Evolutionary conservation across 2,329 filamentous ascomycete genomes (phyloP).

Genomic region (Colletotrichum higginsianum): DNA sequence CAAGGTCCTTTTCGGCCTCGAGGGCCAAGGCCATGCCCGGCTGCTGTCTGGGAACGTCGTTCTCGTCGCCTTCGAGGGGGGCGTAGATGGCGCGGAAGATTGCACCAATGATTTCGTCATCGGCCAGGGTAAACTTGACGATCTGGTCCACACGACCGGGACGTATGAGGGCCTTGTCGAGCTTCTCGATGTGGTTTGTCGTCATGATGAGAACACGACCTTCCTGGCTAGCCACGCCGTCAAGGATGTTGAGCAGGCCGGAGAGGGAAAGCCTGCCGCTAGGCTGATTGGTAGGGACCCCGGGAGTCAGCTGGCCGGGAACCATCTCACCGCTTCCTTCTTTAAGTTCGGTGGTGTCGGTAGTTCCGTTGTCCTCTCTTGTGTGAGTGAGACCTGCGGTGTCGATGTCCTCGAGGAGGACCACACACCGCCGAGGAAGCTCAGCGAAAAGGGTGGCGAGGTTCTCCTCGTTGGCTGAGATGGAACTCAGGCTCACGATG

Average conservation of each 20-base stretch:
- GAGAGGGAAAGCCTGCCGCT: constrained; percentile 74
- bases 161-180: constrained; percentile 74
- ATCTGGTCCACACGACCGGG: constrained; percentile 74
- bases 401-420: constrained; percentile 84
- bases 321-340: constrained; percentile 48
- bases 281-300: constrained; percentile 47
- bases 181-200: constrained; percentile 74
- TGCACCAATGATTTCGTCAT: constrained; percentile 64
- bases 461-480: constrained; percentile 74
- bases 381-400: constrained; percentile 78
- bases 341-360: constrained; percentile 35
- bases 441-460: constrained; percentile 75
- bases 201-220: constrained; percentile 77
- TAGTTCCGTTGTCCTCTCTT: constrained; percentile 53
- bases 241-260: constrained; percentile 84
- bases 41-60: constrained; percentile 21
- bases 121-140: constrained; percentile 70
- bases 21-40: not conserved
- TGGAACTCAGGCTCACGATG: constrained; percentile 78
- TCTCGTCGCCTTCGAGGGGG: constrained; percentile 62
- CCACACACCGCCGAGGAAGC: constrained; percentile 78
- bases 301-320: constrained; percentile 52
- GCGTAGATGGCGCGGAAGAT: constrained; percentile 74
- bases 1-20: constrained; percentile 49
- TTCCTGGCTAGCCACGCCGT: constrained; percentile 78